Base-by-base conservation (phyloP, 2,329 filamentous ascomycete genomes). In the Biscogniauxia marginata region DNA sequence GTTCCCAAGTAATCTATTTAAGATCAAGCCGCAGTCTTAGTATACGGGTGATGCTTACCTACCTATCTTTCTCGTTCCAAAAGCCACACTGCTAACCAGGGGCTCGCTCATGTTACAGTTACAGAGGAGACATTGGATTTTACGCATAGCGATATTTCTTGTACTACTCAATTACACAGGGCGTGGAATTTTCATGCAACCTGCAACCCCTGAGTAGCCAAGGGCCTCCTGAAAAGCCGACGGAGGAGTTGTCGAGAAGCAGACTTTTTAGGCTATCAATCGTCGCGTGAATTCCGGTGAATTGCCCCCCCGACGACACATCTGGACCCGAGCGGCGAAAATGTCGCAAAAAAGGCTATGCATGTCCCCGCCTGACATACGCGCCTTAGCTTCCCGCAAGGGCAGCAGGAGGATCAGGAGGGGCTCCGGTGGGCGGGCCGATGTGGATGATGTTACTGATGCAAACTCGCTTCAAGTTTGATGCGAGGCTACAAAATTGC, bases 401-500 rank as follows among this genome's bases (percentile, higher is more conserved):
- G 30, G 30, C 30, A 39, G 3, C 9, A n/a, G n/a, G 9, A 46
- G 49, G 24, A 46, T 43, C 49, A 47, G 43, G 44, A 50, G 49
- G 50, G 25, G 51, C 34, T 52, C 55, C 49, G 46, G 22, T 45
- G 16, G 20, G 50, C 24, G 44, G 48, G 53, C 54, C 54, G 53
- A 52, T 18, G 50, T 50, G 19, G 25, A 8, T n/a, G n/a, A n/a
- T 49, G 34, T 48, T 50, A 59, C 53, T 56, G 54, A 58, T 53
- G 49, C 50, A 61, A 47, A 56, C 56, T 50, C 52, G 44, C 54
- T 54, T 58, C 47, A 52, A 19, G n/a, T 34, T 18, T 45, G 46
- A 53, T 59, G 62, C 59, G 57, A 65, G 63, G 62, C 63, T 64
- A 49, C 53, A 61, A 61, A 63, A 63, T 65, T 57, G 55, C 63